Evolutionary conservation across 805 yeast genomes (phyloP), one percentile per base, ranked within the genome.

Genomic region (Saccharomycopsis sp.): DNA sequence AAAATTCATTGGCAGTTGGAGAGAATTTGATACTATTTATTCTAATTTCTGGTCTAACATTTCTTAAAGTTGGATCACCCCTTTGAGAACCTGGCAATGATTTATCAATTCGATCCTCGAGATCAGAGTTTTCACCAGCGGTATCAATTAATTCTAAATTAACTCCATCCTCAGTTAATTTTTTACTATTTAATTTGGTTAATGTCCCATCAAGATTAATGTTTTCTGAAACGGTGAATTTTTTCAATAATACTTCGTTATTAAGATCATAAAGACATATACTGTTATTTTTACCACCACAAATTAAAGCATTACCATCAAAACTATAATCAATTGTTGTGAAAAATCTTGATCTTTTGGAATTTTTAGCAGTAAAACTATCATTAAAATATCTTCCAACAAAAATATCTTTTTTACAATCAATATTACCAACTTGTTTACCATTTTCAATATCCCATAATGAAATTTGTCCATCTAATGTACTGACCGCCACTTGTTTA

Each of bases 261-360:
- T 79, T 74, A 27, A 89, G 70, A 59, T 92, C 97, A 60, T 92
- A 92, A 44, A 92, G 66, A 59, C 97, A 89, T 31, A 92, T 79
- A 36, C 87, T 80, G 54, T 86, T 85, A 55, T 88, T 83, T 60
- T 84, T 84, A 48, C 98, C 98, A 23, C 88, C 98, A 9, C 96
- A 97, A 36, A 88, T 76, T 30, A 92, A 65, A 21, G 84, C 76
- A 41, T 74, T 64, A 1, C 98, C 98, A 63, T 92, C 98, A 52
- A 87, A 81, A 49, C 94, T 81, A 61, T 84, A 92, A 44, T 77
- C 69, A 21, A 92, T 70, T 1, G 89, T 74, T 2, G 86, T 77
- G 61, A 92, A 88, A 58, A 73, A 75, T 59, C 83, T 85, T 8
- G 95, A 79, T 51, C 97, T 70, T 19, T 83, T 75, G 2, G 96